Base-by-base conservation (phyloP, 192 early-diverging fungal species). In the Entomortierella beljakovae region DNA sequence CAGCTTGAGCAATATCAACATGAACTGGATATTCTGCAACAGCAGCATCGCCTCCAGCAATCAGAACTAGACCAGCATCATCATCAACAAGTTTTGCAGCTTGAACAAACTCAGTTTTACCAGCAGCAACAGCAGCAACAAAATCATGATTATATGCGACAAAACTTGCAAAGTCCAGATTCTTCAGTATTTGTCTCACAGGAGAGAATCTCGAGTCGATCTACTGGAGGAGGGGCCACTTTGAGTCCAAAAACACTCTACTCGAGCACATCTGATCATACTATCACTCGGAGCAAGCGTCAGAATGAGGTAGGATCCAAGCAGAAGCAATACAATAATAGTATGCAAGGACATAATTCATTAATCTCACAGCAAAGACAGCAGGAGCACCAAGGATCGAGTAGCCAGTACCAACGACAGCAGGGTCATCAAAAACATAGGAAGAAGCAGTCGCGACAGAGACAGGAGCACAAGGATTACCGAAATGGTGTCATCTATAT, bases 21-120 rank as follows among this genome's bases (percentile, higher is more conserved):
- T 10, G 65, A 77, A 11, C 37, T 77, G 5, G 60, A 68, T 29
- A 28, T 68, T 16, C 53, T 77, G 1, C 66, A 68, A 26, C 66
- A 62, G n/a, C 73, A 77, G 16, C 73, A 77, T 33, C 73, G 60
- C 15, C 23, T 53, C 0, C 73, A 77, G 13, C 73, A 68, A 40
- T 64, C 73, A 2, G 65, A 63, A 37, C 28, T 77, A 31, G 35
- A 40, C 23, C 54, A 77, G 9, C 73, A 77, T 37, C 73, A 77
- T 25, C 73, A 68, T 25, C 73, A 64, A 22, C 73, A 77, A 40
- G 33, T 66, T 8, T 15, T 77, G 26, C 73, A 77, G 34, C 23
- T 77, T 35, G 66, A 77, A 35, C 73, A 77, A 16, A 61, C 61
- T 23, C 73, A 77, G 9, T 2, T 77, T 0, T 77, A 77, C 22